phyloP scores from a whole-genome alignment of 2,329 filamentous ascomycete species.

The Epichloe sp. region DNA sequence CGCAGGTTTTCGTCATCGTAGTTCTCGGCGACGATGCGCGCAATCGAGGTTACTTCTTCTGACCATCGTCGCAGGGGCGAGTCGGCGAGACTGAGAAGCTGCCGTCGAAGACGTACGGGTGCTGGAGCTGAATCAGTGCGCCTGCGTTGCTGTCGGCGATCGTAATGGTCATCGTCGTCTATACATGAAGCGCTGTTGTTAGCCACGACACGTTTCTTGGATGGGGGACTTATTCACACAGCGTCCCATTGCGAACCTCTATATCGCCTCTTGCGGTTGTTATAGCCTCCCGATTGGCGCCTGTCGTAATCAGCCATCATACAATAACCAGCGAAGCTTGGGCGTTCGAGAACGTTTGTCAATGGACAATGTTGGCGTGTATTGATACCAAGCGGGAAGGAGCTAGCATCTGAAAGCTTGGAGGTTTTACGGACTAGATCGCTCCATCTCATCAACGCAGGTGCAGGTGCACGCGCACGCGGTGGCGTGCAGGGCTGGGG shows the following conservation, averaged over 20 bases:
- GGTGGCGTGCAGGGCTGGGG: neutral
- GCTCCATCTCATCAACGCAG: neutral
- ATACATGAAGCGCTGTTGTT: neutral
- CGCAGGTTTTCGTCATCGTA: constrained; percentile 74
- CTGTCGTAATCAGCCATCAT: constrained; percentile 44
- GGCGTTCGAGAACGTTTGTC: neutral
- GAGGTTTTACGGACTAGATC: neutral
- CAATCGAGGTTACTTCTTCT: constrained; percentile 64
- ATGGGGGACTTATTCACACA: too few species aligned
- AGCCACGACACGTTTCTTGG: neutral
- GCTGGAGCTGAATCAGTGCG: constrained; percentile 59
- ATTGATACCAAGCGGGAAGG: neutral
- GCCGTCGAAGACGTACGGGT: constrained; percentile 59
- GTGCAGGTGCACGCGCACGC: neutral
- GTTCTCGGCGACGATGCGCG: constrained; percentile 66
- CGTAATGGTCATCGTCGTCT: constrained; percentile 64
- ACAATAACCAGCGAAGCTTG: neutral
- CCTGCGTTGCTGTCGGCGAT: constrained; percentile 59
- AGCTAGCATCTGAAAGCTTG: neutral
- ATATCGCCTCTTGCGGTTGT: constrained; percentile 64
- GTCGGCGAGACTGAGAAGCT: constrained; percentile 70
- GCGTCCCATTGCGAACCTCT: constrained; percentile 46
- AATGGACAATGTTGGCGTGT: neutral
- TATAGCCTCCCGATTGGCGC: constrained; percentile 37
- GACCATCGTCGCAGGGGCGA: constrained; percentile 65